These are phyloP conservation scores for Saccharata proteae DNA, from an alignment of 2,329 filamentous ascomycete species.

Conservation along the genomic window DNA sequence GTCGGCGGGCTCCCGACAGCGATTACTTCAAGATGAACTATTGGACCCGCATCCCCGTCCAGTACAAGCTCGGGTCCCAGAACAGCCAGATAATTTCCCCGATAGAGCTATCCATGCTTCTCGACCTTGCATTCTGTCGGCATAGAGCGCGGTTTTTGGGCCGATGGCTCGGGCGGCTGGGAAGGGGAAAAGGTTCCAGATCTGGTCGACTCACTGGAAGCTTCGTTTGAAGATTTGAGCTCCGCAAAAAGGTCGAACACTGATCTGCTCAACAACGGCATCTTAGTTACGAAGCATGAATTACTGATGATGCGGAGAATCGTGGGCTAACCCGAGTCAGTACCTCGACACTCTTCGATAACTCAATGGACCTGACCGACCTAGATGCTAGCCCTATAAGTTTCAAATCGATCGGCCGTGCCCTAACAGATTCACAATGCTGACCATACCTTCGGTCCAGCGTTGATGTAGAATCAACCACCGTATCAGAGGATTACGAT, in stretches of 20 bases:
- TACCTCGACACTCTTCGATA: no score
- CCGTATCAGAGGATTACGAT: no score
- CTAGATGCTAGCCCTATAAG: no score
- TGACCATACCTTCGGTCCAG: no score
- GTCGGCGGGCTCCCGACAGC: not conserved
- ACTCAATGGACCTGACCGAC: no score
- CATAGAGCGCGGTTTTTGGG: constrained; percentile 43
- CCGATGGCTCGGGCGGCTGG: constrained; percentile 36
- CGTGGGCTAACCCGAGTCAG: no score
- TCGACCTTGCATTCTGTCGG: constrained; percentile 40
- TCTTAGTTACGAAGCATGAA: constrained; percentile 44
- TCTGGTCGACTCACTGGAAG: constrained; percentile 35
- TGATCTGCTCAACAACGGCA: constrained; percentile 12
- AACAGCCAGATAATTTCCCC: constrained; percentile 25
- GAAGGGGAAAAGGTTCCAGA: constrained; percentile 39
- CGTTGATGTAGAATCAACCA: no score
- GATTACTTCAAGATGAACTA: constrained; percentile 39
- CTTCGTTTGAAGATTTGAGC: constrained; percentile 11
- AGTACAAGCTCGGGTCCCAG: not conserved
- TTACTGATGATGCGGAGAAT: constrained; percentile 33
- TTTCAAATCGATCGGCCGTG: no score
- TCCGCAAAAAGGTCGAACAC: constrained; percentile 12
- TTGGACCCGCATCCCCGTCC: constrained; percentile 1
- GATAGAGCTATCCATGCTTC: constrained; percentile 42
- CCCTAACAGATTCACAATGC: no score